These are phyloP conservation scores for Claviceps sp. DNA, from an alignment of 2,329 filamentous ascomycete genomes.

Conservation along the genomic window DNA sequence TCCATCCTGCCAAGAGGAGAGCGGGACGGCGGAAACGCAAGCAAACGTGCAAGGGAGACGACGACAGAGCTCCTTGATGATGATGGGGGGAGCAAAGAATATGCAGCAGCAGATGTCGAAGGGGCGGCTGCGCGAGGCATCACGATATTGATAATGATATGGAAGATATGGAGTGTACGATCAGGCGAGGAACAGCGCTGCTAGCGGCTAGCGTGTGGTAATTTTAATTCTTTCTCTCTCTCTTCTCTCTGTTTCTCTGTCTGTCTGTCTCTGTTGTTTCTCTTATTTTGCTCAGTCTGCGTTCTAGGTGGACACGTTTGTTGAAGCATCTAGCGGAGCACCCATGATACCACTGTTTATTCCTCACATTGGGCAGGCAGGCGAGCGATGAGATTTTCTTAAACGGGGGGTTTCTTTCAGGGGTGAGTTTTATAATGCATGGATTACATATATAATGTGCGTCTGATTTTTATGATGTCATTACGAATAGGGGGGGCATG, in stretches of 20 bases:
- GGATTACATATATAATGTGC: too few relatives aligned
- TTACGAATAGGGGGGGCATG: too few relatives aligned
- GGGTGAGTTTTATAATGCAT: too few relatives aligned
- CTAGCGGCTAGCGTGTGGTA: not conserved
- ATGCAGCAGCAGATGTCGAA: constrained; percentile 37
- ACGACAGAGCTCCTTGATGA: constrained; percentile 50
- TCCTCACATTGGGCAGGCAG: too few relatives aligned
- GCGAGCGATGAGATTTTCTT: too few relatives aligned
- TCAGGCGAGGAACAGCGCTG: not conserved
- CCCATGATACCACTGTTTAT: too few relatives aligned
- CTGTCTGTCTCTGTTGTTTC: not conserved
- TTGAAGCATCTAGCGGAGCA: too few relatives aligned
- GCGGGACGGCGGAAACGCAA: constrained; percentile 13
- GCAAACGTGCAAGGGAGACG: constrained; percentile 25
- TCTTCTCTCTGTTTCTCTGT: not conserved
- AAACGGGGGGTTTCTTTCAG: too few relatives aligned
- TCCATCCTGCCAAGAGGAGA: constrained; percentile 14
- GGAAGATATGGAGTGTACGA: not conserved
- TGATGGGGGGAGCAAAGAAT: constrained; percentile 27
- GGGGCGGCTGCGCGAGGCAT: constrained; percentile 41
- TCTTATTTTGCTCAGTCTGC: too few relatives aligned
- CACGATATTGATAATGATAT: constrained; percentile 18
- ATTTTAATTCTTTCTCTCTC: not conserved
- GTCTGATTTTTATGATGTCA: too few relatives aligned
- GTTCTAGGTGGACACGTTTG: too few relatives aligned